A percentile compares a stretch with the other conserved stretches of the same genome.
Conservation (phyloP, 345 rosid genomes). For the Bruguiera sexangula region DNA sequence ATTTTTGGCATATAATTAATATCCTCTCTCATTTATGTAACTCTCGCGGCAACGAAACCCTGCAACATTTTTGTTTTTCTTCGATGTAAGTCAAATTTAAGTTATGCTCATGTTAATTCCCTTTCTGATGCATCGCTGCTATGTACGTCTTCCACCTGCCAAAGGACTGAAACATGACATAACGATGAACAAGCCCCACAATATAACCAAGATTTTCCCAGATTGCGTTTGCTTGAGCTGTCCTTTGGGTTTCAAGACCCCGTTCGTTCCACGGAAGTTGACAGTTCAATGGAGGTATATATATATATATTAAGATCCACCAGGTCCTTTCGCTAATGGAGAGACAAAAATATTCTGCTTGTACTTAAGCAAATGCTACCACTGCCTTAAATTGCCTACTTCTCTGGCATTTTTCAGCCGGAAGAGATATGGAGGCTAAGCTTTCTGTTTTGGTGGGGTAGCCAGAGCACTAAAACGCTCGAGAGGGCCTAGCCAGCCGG, state of each 20-base stretch:
- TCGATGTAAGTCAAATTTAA: too few relatives aligned
- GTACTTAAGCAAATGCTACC: not conserved
- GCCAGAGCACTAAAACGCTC: conserved; percentile 26
- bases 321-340: not conserved
- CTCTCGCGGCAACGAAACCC: too few relatives aligned
- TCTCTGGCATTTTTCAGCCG: not conserved
- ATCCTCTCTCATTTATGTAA: too few relatives aligned
- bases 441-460: conserved; percentile 34
- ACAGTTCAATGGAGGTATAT: not conserved
- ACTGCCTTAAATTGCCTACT: not conserved
- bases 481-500: not conserved
- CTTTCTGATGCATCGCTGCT: too few relatives aligned
- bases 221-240: not conserved
- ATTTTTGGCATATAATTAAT: too few relatives aligned
- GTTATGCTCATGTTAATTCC: too few relatives aligned
- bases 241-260: conserved; percentile 1
- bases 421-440: not conserved
- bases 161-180: too few relatives aligned
- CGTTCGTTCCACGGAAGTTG: conserved; percentile 1
- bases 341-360: not conserved
- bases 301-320: not conserved
- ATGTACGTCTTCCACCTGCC: conserved; percentile 1
- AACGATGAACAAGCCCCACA: too few relatives aligned
- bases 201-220: not conserved
- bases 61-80: too few relatives aligned